Percentiles rank a stretch among this genome's conserved stretches.
These are phyloP conservation scores for Cystobasidium tubakii DNA, from an alignment of 768 basidiomycete genomes.

Conservation along the genomic window DNA sequence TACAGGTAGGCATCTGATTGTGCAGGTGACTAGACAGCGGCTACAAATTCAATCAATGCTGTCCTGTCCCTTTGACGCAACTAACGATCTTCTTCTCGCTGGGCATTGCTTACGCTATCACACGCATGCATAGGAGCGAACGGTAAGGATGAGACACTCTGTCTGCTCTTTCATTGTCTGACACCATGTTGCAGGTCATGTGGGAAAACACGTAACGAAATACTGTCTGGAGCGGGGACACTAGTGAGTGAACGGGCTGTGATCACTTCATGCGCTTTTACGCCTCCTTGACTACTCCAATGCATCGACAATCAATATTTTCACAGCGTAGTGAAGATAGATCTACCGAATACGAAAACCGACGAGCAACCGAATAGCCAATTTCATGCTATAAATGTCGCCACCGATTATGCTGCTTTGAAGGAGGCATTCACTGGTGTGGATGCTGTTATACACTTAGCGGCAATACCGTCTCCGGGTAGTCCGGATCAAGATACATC, in stretches of 20 bases:
- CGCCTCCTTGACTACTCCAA: too few relatives aligned
- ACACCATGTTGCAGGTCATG: neutral
- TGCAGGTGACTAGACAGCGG: too few relatives aligned
- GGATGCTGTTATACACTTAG: constrained; percentile 17
- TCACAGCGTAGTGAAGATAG: neutral
- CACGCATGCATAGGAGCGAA: neutral
- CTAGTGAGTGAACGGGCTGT: neutral
- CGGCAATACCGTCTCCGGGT: constrained; percentile 8
- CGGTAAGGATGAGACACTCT: neutral
- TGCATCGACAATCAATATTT: too few relatives aligned
- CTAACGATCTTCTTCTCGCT: neutral
- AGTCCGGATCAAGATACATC: neutral
- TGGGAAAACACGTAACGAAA: neutral
- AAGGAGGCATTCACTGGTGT: neutral
- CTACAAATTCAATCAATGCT: too few relatives aligned
- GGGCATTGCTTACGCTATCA: neutral
- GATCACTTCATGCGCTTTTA: too few relatives aligned
- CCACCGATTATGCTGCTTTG: constrained; percentile 3
- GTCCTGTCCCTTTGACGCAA: too few relatives aligned
- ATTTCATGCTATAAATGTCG: neutral
- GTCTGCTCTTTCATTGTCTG: neutral
- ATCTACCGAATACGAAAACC: neutral
- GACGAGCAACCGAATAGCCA: neutral
- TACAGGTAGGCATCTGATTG: too few relatives aligned
- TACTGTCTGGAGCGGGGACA: constrained; percentile 1